Conservation (phyloP, 2,329 filamentous ascomycete species). For the Aspergillus sp. region DNA sequence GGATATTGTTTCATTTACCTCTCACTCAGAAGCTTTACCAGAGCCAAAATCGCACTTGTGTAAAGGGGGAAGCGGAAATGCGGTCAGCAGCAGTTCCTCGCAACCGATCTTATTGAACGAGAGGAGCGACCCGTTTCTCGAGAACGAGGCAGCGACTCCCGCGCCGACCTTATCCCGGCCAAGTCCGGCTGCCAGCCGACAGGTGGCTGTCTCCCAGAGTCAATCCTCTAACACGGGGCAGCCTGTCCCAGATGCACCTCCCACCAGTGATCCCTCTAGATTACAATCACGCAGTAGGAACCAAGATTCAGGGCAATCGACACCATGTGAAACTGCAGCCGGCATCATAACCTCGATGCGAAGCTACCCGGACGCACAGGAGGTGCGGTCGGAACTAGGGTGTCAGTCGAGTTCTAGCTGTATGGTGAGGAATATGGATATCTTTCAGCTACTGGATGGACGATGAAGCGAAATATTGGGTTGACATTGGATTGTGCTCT, state of each 20-base stretch:
- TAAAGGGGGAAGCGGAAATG: not conserved
- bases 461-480: slow-evolving; percentile 13
- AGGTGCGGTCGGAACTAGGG: slow-evolving; percentile 21
- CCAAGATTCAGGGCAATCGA: slow-evolving; percentile 14
- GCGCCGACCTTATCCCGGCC: not conserved
- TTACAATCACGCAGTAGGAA: slow-evolving; percentile 8
- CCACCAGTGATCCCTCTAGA: not conserved
- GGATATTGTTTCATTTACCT: not conserved
- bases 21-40: not conserved
- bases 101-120: not conserved
- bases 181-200: not conserved
- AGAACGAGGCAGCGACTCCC: not conserved
- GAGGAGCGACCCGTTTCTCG: not conserved
- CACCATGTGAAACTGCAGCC: slow-evolving; percentile 22
- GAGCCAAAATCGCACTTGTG: not conserved
- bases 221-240: not conserved
- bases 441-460: slow-evolving; percentile 21
- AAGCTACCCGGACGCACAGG: slow-evolving; percentile 15
- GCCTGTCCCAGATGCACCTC: not conserved
- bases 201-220: not conserved
- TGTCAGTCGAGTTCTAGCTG: slow-evolving; percentile 18
- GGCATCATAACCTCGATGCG: slow-evolving; percentile 19
- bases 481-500: slow-evolving; percentile 7
- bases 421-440: slow-evolving; percentile 22
- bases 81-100: not conserved